Conservation (phyloP, 2,329 filamentous ascomycete species). For the Neobulgaria alba region DNA sequence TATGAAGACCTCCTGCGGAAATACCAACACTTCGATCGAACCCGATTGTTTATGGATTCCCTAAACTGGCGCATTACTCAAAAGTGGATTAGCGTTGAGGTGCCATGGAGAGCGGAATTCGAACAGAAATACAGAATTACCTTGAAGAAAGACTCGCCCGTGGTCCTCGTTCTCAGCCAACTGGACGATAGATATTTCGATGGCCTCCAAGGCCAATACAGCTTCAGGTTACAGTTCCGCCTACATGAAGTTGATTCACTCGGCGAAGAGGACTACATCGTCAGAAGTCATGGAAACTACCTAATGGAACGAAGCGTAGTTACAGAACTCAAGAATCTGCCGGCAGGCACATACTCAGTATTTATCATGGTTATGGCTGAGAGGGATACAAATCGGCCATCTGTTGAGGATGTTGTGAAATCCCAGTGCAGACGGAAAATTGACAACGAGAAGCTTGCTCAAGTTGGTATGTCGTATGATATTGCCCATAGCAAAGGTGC, state of each 20-base stretch:
- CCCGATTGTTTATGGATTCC: constrained; percentile 48
- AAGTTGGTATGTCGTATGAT: constrained; percentile 51
- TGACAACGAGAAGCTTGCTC: constrained; percentile 50
- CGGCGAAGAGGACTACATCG: constrained; percentile 49
- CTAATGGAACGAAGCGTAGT: constrained; percentile 50
- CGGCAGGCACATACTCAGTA: constrained; percentile 47
- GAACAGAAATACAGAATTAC: constrained; percentile 53
- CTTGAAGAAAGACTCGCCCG: constrained; percentile 45
- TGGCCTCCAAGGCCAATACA: constrained; percentile 51
- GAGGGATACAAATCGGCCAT: constrained; percentile 34
- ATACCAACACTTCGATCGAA: constrained; percentile 53
- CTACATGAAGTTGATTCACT: constrained; percentile 42
- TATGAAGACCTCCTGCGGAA: constrained; percentile 55
- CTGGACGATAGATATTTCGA: constrained; percentile 55
- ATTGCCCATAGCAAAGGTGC: constrained; percentile 51
- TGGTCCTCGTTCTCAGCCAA: constrained; percentile 53
- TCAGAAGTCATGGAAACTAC: constrained; percentile 50
- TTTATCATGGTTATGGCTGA: constrained; percentile 47
- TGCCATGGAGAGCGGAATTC: constrained; percentile 54
- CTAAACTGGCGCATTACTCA: constrained; percentile 49
- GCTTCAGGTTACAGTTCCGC: constrained; percentile 38
- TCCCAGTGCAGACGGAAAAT: constrained; percentile 38
- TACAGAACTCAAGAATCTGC: constrained; percentile 47
- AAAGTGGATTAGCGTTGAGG: constrained; percentile 53
- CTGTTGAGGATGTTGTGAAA: constrained; percentile 49